Percentiles rank a stretch among this genome's conserved stretches.
phyloP scores from a whole-genome alignment of 2,329 filamentous ascomycete species.

The Apiospora hydei region DNA sequence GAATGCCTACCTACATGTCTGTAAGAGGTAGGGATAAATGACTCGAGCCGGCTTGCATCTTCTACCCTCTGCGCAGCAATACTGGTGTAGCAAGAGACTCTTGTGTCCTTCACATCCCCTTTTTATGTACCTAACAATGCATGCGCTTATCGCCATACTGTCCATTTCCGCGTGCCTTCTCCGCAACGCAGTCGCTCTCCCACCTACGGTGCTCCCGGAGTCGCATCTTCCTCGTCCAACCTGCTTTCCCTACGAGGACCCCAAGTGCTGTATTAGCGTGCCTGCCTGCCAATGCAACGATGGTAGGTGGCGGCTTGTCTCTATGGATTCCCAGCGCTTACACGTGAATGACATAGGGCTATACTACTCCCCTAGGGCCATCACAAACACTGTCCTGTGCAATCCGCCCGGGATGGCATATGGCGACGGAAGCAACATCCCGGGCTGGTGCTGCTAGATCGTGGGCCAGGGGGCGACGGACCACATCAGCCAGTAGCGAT shows the following conservation, averaged over 20 bases:
- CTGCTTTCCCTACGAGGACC: constrained; percentile 9
- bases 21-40: background rate
- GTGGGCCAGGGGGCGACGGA: too few relatives aligned
- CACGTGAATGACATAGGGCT: background rate
- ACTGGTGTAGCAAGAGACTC: too few relatives aligned
- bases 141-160: background rate
- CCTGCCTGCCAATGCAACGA: constrained; percentile 6
- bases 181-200: background rate
- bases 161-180: background rate
- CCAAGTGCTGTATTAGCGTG: background rate
- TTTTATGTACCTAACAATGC: background rate
- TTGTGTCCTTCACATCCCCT: too few relatives aligned
- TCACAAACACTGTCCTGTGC: constrained; percentile 30
- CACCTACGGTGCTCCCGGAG: background rate
- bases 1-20: background rate
- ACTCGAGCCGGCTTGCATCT: too few relatives aligned
- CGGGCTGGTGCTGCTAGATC: constrained; percentile 34
- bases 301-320: constrained; percentile 20
- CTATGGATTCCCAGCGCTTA: background rate
- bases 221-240: background rate
- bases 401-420: constrained; percentile 32
- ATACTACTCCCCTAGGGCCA: background rate
- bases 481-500: too few relatives aligned
- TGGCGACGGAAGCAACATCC: constrained; percentile 31
- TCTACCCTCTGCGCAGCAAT: too few relatives aligned